Base-by-base conservation (phyloP, 2,329 filamentous ascomycete genomes). In the Neonectria sp. region DNA sequence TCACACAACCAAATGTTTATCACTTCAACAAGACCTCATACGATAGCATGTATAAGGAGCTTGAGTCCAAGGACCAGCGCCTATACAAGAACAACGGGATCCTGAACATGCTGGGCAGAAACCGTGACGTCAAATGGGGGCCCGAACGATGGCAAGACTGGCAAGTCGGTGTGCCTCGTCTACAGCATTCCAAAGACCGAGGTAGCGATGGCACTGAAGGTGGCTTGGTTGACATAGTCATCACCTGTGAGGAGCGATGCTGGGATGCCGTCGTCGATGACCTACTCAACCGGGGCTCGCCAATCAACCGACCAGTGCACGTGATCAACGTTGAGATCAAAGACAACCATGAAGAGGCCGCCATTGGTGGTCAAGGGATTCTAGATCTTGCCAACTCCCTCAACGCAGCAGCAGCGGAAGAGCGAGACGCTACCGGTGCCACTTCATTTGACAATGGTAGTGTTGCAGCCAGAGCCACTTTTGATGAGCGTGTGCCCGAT, bases 271-370 rank as follows among this genome's bases (percentile, higher is more conserved):
- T 99, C 37, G 89, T 99, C 12, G 96, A 99, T 76, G 95, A 99
- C 79, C 85, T 99, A 59, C 89, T 97, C 69, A 93, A 91, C 75
- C 90, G 97, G 69, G 96, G 95, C 8, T 90, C 92, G 0, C 92
- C 93, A 4, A 85, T 99, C 64, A 99, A 99, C 80, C 87, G 94
- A 2, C 95, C 96, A 0, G 96, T 99, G 0, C 96, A 99, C 79
- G 94, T 99, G 63, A 97, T 99, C 85, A 99, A 99, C 76, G 92
- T 99, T 61, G 96, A 99, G 79, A 99, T 99, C 77, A 95, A 93
- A 80, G 96, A 99, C 82, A 99, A 98, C 77, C 96, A 98, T 77
- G 95, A 99, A 80, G 96, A 99, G 81, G 96, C 96, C 0, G 86
- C 95, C 25, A 89, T 98, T 2, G 96, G 96, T 11, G 96, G 96